phyloP scores from a whole-genome alignment of 2,329 filamentous ascomycete genomes.

The Sporothrix variecibatus region DNA sequence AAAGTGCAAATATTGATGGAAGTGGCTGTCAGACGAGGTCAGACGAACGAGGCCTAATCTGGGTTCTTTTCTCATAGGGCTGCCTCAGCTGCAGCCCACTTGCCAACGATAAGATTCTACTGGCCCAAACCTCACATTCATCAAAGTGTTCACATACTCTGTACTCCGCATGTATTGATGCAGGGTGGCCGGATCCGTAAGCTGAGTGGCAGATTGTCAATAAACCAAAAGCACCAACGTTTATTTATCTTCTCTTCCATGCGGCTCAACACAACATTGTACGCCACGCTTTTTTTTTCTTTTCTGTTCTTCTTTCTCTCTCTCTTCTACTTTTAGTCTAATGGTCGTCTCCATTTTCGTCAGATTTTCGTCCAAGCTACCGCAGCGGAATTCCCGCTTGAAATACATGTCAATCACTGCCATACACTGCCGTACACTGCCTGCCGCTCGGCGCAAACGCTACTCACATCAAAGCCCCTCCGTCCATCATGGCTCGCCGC shows the following conservation, averaged over 20 bases:
- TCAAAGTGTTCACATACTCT: too few species aligned
- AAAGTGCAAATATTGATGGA: neutral
- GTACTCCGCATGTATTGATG: neutral
- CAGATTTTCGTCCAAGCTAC: neutral
- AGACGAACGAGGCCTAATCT: neutral
- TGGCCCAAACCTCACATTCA: neutral
- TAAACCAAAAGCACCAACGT: neutral
- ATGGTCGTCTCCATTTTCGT: neutral
- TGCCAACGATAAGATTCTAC: neutral
- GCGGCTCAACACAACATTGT: too few species aligned
- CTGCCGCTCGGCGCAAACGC: neutral
- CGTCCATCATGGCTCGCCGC: neutral
- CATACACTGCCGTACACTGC: neutral
- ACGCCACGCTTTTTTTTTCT: neutral
- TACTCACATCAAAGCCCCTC: neutral
- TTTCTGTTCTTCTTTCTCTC: too few species aligned
- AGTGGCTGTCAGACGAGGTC: neutral
- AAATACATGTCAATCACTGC: neutral
- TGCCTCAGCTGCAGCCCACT: neutral
- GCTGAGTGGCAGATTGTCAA: neutral
- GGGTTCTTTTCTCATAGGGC: neutral
- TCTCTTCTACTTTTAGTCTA: neutral
- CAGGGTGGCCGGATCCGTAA: neutral
- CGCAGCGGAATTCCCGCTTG: neutral
- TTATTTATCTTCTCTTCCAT: too few species aligned